Conservation (phyloP, 1,139 yeast species). For the Wickerhamomyces sp. region DNA sequence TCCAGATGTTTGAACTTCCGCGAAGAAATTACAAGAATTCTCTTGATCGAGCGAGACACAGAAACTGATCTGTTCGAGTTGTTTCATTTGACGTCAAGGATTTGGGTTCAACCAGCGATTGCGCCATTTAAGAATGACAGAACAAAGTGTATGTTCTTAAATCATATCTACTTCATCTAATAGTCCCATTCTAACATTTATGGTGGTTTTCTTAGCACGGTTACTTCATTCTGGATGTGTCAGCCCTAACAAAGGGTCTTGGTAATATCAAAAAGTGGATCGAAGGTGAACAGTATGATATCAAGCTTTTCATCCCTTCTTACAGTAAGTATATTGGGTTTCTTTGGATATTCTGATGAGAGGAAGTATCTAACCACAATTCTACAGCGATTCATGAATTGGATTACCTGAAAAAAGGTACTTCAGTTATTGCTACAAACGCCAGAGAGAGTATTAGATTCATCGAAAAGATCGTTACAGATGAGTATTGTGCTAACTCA, state of each 20-base stretch:
- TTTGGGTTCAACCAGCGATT: background rate
- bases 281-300: constrained; percentile 25
- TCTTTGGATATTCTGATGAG: no score
- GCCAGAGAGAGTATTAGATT: constrained; percentile 54
- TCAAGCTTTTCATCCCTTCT: constrained; percentile 39
- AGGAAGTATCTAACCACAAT: no score
- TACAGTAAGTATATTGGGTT: constrained; percentile 29
- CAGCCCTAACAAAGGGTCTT: constrained; percentile 55
- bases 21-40: no score
- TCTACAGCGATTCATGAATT: constrained; percentile 43
- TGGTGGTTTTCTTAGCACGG: constrained; percentile 1
- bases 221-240: constrained; percentile 49
- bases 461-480: constrained; percentile 38
- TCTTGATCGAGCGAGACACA: no score
- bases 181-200: background rate
- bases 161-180: background rate
- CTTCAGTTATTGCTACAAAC: constrained; percentile 49
- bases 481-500: constrained; percentile 24
- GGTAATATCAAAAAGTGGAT: constrained; percentile 58
- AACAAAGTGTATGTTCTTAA: background rate
- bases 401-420: constrained; percentile 49
- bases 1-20: no score
- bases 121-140: background rate
- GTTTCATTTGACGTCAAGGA: no score
- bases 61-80: no score